These are phyloP conservation scores for Phalaenopsis aphrodite DNA, from an alignment of 106 monocot species.

Conservation along the genomic window DNA sequence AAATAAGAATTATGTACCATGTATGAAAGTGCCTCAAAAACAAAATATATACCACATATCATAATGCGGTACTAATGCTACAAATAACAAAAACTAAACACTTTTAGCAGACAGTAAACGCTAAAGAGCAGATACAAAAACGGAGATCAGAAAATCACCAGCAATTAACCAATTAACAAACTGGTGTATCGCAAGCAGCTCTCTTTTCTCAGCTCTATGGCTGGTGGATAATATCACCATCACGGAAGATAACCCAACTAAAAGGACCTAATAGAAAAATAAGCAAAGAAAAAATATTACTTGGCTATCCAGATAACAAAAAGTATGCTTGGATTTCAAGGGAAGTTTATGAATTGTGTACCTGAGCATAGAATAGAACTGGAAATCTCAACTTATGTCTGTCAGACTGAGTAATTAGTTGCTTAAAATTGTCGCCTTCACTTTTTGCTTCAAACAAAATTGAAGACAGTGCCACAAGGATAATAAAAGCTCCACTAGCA, in stretches of 20 bases:
- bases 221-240: slow-evolving; percentile 84
- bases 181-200: slow-evolving; percentile 58
- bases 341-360: slow-evolving; percentile 9
- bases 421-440: slow-evolving; percentile 32
- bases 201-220: slow-evolving; percentile 59
- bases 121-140: neutral
- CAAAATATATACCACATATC: neutral
- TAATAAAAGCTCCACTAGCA: slow-evolving; percentile 54
- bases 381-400: slow-evolving; percentile 14
- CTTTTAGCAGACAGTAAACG: neutral
- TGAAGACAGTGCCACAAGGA: slow-evolving; percentile 50
- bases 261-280: slow-evolving; percentile 29
- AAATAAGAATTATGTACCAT: too few relatives aligned
- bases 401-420: slow-evolving; percentile 28
- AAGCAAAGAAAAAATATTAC: neutral
- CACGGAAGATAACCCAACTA: slow-evolving; percentile 58
- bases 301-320: neutral
- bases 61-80: neutral
- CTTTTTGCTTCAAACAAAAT: slow-evolving; percentile 33
- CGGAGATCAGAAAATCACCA: slow-evolving; percentile 29
- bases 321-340: neutral
- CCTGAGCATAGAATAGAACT: slow-evolving; percentile 60
- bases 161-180: slow-evolving; percentile 73
- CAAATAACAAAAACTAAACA: slow-evolving; percentile 1
- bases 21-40: neutral